phyloP scores from a whole-genome alignment of 2,329 filamentous ascomycete species.

The Rhexocercosporidium sp. region DNA sequence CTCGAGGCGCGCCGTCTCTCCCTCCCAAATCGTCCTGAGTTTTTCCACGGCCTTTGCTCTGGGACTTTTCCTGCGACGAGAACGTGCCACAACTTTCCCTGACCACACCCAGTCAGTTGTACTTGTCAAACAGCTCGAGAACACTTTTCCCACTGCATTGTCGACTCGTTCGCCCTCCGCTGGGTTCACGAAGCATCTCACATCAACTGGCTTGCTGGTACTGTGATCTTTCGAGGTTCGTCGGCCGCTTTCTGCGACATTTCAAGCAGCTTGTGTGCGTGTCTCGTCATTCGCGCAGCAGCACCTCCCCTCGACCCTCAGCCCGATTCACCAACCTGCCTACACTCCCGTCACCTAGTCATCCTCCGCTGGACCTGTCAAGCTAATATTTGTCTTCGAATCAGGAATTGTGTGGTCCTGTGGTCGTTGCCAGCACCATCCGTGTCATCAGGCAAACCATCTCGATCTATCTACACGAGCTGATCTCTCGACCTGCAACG shows the following conservation, averaged over 20 bases:
- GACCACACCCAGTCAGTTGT: slow-evolving; percentile 20
- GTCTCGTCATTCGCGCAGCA: slow-evolving; percentile 29
- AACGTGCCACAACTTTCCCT: slow-evolving; percentile 32
- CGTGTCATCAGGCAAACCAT: slow-evolving; percentile 38
- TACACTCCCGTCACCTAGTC: slow-evolving; percentile 12
- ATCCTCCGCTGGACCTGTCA: slow-evolving; percentile 19
- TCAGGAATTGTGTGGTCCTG: slow-evolving; percentile 27
- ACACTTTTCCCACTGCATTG: slow-evolving; percentile 26
- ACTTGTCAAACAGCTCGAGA: slow-evolving; percentile 31
- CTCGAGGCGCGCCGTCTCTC: slow-evolving; percentile 20
- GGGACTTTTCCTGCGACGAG: slow-evolving; percentile 21
- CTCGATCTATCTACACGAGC: slow-evolving; percentile 33
- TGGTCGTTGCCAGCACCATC: slow-evolving; percentile 33
- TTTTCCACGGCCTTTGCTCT: slow-evolving; percentile 6
- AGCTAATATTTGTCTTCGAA: slow-evolving; percentile 30
- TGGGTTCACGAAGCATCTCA: slow-evolving; percentile 24
- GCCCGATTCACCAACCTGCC: slow-evolving; percentile 8
- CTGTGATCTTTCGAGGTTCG: slow-evolving; percentile 26
- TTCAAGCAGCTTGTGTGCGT: slow-evolving; percentile 21
- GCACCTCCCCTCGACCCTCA: slow-evolving; percentile 18
- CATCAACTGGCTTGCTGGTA: slow-evolving; percentile 21
- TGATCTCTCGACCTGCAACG: slow-evolving; percentile 27
- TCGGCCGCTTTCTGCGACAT: slow-evolving; percentile 17
- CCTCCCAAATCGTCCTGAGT: slow-evolving; percentile 9
- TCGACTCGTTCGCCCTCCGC: slow-evolving; percentile 17